A percentile compares a stretch with the other conserved stretches of the same genome.
These are phyloP conservation scores for Solanum hybrid DNA, from an alignment of 305 asterid genomes.

Conservation along the genomic window DNA sequence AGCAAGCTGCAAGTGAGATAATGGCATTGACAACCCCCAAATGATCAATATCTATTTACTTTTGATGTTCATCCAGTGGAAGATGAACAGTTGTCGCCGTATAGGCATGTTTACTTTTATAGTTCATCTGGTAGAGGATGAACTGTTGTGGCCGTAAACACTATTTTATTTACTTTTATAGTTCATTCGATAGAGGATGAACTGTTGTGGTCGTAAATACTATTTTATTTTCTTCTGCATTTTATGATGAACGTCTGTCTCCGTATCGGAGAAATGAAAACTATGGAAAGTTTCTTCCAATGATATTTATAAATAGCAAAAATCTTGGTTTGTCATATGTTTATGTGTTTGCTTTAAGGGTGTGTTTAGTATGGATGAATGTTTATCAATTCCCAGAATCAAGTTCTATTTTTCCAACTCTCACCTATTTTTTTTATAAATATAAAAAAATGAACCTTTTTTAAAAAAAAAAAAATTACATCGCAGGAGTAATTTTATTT, in stretches of 20 bases:
- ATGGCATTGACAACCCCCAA: conserved; percentile 34
- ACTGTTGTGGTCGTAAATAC: rapidly evolving
- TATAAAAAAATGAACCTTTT: not conserved
- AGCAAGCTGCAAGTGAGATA: conserved; percentile 59
- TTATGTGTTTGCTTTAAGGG: not conserved
- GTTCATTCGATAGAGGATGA: not conserved
- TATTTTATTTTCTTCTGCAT: not conserved
- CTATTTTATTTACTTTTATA: not conserved
- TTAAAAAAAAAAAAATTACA: not conserved
- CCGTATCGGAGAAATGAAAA: not conserved
- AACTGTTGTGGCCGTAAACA: not conserved
- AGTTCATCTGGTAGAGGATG: not conserved
- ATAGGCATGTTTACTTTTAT: not conserved
- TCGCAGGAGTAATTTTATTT: not conserved
- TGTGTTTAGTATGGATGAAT: not conserved
- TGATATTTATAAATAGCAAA: not conserved
- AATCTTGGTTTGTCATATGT: not conserved
- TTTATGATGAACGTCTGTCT: not conserved
- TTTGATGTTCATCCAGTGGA: not conserved
- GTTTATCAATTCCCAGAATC: not conserved
- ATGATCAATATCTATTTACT: not conserved
- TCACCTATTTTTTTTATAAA: not conserved
- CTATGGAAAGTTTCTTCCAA: not conserved
- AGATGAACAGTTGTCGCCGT: too few relatives aligned
- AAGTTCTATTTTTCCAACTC: not conserved